Evolutionary conservation across 2,329 filamentous ascomycete species (phyloP), one percentile per base, ranked within the genome.

Genomic region (Fusarium chaquense): DNA sequence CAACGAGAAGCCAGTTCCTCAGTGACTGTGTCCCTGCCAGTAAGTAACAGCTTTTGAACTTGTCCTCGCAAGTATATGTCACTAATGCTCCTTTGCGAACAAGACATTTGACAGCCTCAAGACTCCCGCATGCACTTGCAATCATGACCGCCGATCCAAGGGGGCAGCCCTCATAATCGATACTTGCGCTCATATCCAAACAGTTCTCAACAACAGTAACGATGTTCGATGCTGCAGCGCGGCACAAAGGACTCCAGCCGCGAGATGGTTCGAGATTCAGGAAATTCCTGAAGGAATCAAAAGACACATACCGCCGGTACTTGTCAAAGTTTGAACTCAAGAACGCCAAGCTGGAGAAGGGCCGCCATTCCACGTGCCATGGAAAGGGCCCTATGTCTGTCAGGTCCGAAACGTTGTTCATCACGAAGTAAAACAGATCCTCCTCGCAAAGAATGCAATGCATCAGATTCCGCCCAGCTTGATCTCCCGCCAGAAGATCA

Each of bases 221-320:
- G 1, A 26, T 15, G 10, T 46, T 22, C 2, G 18, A 35, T 2
- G 46, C 41, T 0, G 64, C 60, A 18, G 64, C 64, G 2, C 22
- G 46, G 5, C 59, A 70, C 2, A 70, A 5, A 9, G 59, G 64
- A 2, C 67, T 70, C 67, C 68, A 68, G 2, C 63, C 67, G 1
- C 46, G 40, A 2, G 24, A 28, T 12, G 62, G 63, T 1, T 67
- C 58, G 3, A 70, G 50, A n/a, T 70, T 70, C 16, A 61, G 24
- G 2, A 59, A 15, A 15, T 2, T 30, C 4, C 3, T 4, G 26
- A 67, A 65, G 3, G 26, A 6, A 0, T 49, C 50, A 6, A 5
- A 3, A 0, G 65, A 24, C 0, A 70, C 5, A 0, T 0, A 4
- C 1, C 10, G 8, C 15, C 10, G 41, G 30, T 63, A 55, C 9